phyloP scores from a whole-genome alignment of 495 filamentous ascomycete species.

The Aspergillus funiculosus region DNA sequence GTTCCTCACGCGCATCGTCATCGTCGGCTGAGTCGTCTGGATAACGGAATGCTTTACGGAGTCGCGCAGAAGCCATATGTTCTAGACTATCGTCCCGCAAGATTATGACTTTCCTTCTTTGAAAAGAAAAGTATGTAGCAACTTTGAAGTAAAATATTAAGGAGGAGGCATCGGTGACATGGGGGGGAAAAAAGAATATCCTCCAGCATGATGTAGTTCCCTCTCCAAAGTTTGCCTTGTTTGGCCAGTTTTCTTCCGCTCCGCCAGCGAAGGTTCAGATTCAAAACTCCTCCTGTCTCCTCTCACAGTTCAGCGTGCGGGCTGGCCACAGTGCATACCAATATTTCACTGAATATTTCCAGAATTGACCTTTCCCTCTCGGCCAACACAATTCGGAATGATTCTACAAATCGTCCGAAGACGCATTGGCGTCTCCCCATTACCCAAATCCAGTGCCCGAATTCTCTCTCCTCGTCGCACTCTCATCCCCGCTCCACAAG shows the following conservation, averaged over 20 bases:
- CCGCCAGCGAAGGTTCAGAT: constrained; percentile 4
- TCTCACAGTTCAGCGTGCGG: too few relatives aligned
- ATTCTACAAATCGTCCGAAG: constrained; percentile 11
- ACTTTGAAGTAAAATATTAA: too few relatives aligned
- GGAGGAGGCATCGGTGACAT: background rate
- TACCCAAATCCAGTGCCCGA: constrained; percentile 10
- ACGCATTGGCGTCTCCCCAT: constrained; percentile 19
- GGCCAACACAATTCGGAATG: constrained; percentile 5
- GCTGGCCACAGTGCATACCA: too few relatives aligned
- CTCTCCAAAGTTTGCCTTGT: constrained; percentile 32
- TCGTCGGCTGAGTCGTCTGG: constrained; percentile 48
- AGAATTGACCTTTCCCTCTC: background rate
- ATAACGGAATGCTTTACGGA: constrained; percentile 60
- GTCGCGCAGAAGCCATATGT: constrained; percentile 45
- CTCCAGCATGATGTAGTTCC: background rate
- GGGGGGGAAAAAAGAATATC: too few relatives aligned
- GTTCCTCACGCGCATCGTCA: constrained; percentile 42
- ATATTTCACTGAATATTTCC: too few relatives aligned
- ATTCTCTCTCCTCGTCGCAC: constrained; percentile 32
- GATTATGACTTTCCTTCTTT: too few relatives aligned
- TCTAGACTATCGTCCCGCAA: background rate
- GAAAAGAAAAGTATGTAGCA: too few relatives aligned
- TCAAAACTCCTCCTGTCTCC: background rate
- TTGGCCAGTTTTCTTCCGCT: constrained; percentile 19
- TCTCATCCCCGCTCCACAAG: constrained; percentile 43